Evolutionary conservation across 2,329 filamentous ascomycete species (phyloP).

Genomic region (Colletotrichum sojae): DNA sequence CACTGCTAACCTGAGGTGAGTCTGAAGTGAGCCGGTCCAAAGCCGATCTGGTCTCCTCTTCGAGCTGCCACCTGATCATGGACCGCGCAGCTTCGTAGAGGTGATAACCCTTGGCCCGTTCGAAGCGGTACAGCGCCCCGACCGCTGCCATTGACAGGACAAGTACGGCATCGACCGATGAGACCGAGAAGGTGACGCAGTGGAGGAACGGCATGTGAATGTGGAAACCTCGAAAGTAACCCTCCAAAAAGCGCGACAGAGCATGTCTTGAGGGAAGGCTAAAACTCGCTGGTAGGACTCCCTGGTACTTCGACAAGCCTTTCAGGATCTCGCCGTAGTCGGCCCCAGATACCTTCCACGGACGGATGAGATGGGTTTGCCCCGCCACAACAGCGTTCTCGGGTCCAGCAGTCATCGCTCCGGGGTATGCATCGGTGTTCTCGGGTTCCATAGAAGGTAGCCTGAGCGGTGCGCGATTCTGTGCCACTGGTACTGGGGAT

Average conservation of each 20-base stretch:
- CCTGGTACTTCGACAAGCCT: slow-evolving; percentile 47
- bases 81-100: slow-evolving; percentile 70
- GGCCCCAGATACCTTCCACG: slow-evolving; percentile 41
- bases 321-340: slow-evolving; percentile 37
- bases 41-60: slow-evolving; percentile 60
- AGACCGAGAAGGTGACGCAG: slow-evolving; percentile 61
- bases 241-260: slow-evolving; percentile 63
- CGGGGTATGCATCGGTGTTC: background rate
- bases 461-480: background rate
- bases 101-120: slow-evolving; percentile 64
- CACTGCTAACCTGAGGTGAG: background rate
- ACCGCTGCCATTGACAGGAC: slow-evolving; percentile 65
- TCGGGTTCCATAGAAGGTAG: slow-evolving; percentile 14
- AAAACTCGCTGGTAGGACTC: slow-evolving; percentile 57
- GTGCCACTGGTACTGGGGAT: too few species aligned
- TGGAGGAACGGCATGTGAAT: slow-evolving; percentile 67
- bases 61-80: slow-evolving; percentile 66
- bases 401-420: background rate
- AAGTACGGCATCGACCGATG: slow-evolving; percentile 61
- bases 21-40: slow-evolving; percentile 25
- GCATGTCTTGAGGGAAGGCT: slow-evolving; percentile 63
- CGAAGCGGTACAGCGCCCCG: slow-evolving; percentile 64
- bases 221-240: slow-evolving; percentile 65
- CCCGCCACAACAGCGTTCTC: background rate
- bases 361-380: slow-evolving; percentile 1